These are phyloP conservation scores for Xenosphaeropsis pyriputrescens DNA, from an alignment of 2,329 filamentous ascomycete genomes.

Conservation along the genomic window DNA sequence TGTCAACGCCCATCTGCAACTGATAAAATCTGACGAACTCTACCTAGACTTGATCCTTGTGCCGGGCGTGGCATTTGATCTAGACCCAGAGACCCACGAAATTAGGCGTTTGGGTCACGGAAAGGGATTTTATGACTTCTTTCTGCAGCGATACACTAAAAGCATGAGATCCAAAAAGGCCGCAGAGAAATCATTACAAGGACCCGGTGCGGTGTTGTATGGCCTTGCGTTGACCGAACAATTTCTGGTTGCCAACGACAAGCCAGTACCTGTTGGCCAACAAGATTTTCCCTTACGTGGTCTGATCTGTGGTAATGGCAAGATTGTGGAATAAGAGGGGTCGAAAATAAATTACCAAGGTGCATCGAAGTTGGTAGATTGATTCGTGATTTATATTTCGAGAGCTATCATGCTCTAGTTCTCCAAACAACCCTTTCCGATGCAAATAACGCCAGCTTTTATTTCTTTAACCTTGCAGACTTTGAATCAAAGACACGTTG, in stretches of 20 bases:
- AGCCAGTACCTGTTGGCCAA: conserved; percentile 57
- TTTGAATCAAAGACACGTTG: conserved; percentile 48
- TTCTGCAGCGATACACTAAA: conserved; percentile 55
- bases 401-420: no score
- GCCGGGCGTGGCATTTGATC: conserved; percentile 86
- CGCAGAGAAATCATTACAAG: conserved; percentile 36
- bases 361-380: no score
- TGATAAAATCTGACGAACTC: no score
- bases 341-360: no score
- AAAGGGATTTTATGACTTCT: conserved; percentile 94
- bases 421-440: no score
- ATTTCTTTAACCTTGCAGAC: conserved; percentile 14
- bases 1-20: no score
- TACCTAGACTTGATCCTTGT: conserved; percentile 73
- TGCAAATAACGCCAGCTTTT: no score
- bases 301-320: conserved; percentile 57
- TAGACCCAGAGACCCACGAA: conserved; percentile 30
- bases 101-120: conserved; percentile 80
- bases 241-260: conserved; percentile 38
- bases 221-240: conserved; percentile 82
- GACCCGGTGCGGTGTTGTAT: conserved; percentile 45
- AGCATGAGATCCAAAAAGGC: conserved; percentile 15
- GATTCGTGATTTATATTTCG: no score
- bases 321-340: conserved; percentile 23
- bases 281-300: conserved; percentile 73